These are phyloP conservation scores for Claviceps maximensis DNA, from an alignment of 2,329 filamentous ascomycete species.

Conservation along the genomic window DNA sequence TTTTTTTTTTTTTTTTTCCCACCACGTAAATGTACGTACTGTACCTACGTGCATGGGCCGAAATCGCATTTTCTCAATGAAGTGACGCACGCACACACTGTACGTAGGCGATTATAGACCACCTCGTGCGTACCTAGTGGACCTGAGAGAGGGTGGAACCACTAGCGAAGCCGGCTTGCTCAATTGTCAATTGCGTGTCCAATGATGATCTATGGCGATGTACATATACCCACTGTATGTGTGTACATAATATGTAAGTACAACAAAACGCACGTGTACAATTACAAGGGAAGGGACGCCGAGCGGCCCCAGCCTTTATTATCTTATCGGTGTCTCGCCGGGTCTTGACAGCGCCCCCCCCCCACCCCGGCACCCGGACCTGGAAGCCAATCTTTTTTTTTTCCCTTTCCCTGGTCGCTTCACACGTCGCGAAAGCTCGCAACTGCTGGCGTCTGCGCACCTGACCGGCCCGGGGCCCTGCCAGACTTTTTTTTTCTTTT, in stretches of 20 bases:
- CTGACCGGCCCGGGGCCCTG: neutral
- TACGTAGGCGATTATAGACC: too few species aligned
- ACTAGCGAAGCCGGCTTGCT: neutral
- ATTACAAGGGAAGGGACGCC: too few species aligned
- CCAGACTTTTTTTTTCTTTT: conserved; percentile 6
- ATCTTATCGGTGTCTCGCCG: conserved; percentile 9
- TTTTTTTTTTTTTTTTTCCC: neutral
- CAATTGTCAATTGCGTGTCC: neutral
- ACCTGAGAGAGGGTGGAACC: too few species aligned
- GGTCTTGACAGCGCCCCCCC: neutral
- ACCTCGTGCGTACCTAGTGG: too few species aligned
- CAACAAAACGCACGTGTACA: too few species aligned
- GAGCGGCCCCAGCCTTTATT: neutral
- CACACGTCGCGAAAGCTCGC: conserved; percentile 4
- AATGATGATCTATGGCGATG: neutral
- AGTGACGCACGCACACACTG: neutral
- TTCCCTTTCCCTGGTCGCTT: conserved; percentile 8
- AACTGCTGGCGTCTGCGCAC: neutral
- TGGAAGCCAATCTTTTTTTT: conserved; percentile 13
- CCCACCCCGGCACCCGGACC: conserved; percentile 4
- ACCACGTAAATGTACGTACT: too few species aligned
- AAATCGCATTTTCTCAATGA: neutral
- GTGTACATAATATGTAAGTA: too few species aligned
- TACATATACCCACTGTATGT: too few species aligned
- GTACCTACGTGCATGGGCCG: too few species aligned